A percentile compares a stretch with the other conserved stretches of the same genome.
Evolutionary conservation across 371 early-diverging fungal genomes (phyloP).

Genomic region (Rhizopus arrhizus): DNA sequence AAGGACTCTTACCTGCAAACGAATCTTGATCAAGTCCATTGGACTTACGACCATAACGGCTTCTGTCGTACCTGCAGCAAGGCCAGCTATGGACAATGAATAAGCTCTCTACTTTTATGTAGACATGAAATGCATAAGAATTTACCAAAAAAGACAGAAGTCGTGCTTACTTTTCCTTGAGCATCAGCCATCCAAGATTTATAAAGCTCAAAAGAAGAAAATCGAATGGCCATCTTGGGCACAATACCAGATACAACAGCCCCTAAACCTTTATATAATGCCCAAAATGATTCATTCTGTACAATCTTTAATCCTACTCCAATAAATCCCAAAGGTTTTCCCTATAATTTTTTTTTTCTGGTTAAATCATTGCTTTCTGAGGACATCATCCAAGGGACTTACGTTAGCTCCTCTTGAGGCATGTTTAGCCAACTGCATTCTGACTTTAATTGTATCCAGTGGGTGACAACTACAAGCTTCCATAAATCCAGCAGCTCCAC

Average conservation of each 20-base stretch:
- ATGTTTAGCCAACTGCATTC: conserved; percentile 82
- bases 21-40: conserved; percentile 97
- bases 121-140: neutral
- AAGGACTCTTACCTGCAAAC: conserved; percentile 67
- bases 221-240: conserved; percentile 98
- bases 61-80: conserved; percentile 96
- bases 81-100: conserved; percentile 69
- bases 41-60: conserved; percentile 93
- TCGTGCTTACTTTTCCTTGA: conserved; percentile 69
- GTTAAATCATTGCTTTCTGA: neutral
- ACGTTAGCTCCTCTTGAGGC: conserved; percentile 44
- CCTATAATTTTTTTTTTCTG: conserved; percentile 24
- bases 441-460: conserved; percentile 96
- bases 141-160: conserved; percentile 82
- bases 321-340: conserved; percentile 68
- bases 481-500: conserved; percentile 92
- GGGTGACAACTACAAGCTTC: conserved; percentile 95
- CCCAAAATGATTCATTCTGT: conserved; percentile 84
- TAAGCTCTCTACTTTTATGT: neutral
- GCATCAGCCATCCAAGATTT: conserved; percentile 80
- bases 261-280: conserved; percentile 96
- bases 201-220: conserved; percentile 95
- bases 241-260: conserved; percentile 97
- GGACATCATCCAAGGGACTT: conserved; percentile 13
- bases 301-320: conserved; percentile 85